phyloP scores from a whole-genome alignment of 768 basidiomycete genomes.

The Naganishia vishniacii region DNA sequence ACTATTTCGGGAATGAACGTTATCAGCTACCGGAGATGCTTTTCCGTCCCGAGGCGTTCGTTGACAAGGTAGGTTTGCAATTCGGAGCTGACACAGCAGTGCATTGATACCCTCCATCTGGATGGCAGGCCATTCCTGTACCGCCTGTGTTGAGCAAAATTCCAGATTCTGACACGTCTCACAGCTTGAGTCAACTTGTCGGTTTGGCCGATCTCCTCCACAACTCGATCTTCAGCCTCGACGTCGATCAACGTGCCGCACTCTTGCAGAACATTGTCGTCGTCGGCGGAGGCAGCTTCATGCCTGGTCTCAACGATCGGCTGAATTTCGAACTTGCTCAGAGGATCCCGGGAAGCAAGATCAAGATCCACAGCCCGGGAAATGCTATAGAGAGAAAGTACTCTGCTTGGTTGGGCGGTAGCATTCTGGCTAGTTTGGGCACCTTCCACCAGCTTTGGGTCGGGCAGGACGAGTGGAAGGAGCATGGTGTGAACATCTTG shows the following conservation, averaged over 20 bases:
- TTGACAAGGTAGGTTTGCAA: constrained; percentile 39
- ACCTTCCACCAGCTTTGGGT: constrained; percentile 73
- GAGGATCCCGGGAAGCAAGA: constrained; percentile 49
- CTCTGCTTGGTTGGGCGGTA: constrained; percentile 92
- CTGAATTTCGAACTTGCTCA: constrained; percentile 64
- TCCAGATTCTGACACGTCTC: constrained; percentile 45
- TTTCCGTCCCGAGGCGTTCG: constrained; percentile 60
- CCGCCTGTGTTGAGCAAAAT: constrained; percentile 35
- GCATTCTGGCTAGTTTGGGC: constrained; percentile 86
- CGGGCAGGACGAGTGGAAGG: constrained; percentile 46
- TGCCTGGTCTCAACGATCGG: constrained; percentile 79
- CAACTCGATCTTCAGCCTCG: constrained; percentile 73
- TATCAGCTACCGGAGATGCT: constrained; percentile 81
- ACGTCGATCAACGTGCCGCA: constrained; percentile 83
- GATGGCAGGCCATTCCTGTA: constrained; percentile 26
- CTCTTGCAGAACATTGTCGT: constrained; percentile 90
- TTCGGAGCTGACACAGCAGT: too few species aligned
- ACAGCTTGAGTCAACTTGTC: constrained; percentile 46
- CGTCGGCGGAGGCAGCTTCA: constrained; percentile 85
- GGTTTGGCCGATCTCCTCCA: constrained; percentile 66
- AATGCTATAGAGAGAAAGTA: constrained; percentile 84
- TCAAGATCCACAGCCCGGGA: constrained; percentile 87
- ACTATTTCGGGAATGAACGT: constrained; percentile 74
- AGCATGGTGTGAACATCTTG: constrained; percentile 45
- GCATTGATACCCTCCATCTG: constrained; percentile 11